These are phyloP conservation scores for Arthonia radiata DNA, from an alignment of 495 filamentous ascomycete species.

Conservation along the genomic window DNA sequence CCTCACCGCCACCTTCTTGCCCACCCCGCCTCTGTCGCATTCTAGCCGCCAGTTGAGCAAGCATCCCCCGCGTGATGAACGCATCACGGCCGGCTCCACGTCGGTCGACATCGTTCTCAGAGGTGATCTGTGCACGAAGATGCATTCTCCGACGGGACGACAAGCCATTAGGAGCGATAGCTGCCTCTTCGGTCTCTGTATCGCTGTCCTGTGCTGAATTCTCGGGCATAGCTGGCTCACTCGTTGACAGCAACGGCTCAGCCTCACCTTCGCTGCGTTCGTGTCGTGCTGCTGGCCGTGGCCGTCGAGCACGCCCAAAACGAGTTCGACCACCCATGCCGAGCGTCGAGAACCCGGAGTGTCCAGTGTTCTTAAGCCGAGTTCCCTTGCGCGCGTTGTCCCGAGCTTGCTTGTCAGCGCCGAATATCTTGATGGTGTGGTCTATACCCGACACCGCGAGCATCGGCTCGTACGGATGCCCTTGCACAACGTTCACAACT, in stretches of 20 bases:
- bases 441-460: constrained; percentile 51
- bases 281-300: not conserved
- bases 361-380: constrained; percentile 18
- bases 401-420: constrained; percentile 33
- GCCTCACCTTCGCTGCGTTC: constrained; percentile 1
- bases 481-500: constrained; percentile 49
- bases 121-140: constrained; percentile 35
- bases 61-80: constrained; percentile 36
- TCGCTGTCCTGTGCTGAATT: constrained; percentile 3
- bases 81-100: constrained; percentile 35
- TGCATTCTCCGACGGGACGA: constrained; percentile 32
- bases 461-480: constrained; percentile 50
- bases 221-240: not conserved
- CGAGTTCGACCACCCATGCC: constrained; percentile 6
- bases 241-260: constrained; percentile 1
- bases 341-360: constrained; percentile 16
- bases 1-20: constrained; percentile 5
- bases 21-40: constrained; percentile 15
- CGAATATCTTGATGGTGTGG: constrained; percentile 55
- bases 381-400: constrained; percentile 28
- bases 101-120: constrained; percentile 37
- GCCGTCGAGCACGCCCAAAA: constrained; percentile 1
- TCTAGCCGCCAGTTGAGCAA: constrained; percentile 27
- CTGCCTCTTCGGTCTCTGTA: constrained; percentile 8
- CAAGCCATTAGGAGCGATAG: constrained; percentile 17